Conservation (phyloP, 441 rosid genomes). For the Euphorbia celastroides region DNA sequence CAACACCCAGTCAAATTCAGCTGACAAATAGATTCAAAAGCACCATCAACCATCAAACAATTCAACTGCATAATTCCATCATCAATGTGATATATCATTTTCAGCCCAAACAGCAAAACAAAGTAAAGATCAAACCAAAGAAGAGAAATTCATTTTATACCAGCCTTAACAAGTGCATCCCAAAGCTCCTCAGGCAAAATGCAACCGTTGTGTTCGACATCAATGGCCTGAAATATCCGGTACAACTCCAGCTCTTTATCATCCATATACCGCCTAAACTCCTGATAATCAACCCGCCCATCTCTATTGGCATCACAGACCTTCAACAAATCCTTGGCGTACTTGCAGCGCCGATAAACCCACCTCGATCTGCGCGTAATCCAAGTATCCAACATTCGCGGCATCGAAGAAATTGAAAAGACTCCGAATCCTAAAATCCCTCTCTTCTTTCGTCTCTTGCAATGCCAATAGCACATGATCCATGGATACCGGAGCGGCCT, state of each 20-base stretch:
- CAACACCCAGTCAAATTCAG: background rate
- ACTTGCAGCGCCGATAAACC: slow-evolving; percentile 75
- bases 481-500: slow-evolving; percentile 52
- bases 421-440: slow-evolving; percentile 54
- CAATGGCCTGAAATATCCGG: slow-evolving; percentile 84
- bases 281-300: slow-evolving; percentile 80
- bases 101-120: background rate
- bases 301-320: slow-evolving; percentile 87
- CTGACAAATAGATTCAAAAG: background rate
- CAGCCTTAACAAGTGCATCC: slow-evolving; percentile 90
- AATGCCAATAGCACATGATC: slow-evolving; percentile 70
- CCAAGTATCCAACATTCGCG: slow-evolving; percentile 48
- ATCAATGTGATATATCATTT: slow-evolving; percentile 4
- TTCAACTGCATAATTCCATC: background rate
- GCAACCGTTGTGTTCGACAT: slow-evolving; percentile 92
- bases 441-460: slow-evolving; percentile 61
- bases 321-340: slow-evolving; percentile 79
- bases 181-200: slow-evolving; percentile 93
- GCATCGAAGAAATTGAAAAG: slow-evolving; percentile 59
- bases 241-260: slow-evolving; percentile 94
- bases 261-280: slow-evolving; percentile 87
- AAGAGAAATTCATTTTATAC: slow-evolving; percentile 29
- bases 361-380: slow-evolving; percentile 53
- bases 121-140: background rate
- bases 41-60: background rate